Evolutionary conservation across 2,329 filamentous ascomycete genomes (phyloP).

Genomic region (Hymenoscyphus salicellus): DNA sequence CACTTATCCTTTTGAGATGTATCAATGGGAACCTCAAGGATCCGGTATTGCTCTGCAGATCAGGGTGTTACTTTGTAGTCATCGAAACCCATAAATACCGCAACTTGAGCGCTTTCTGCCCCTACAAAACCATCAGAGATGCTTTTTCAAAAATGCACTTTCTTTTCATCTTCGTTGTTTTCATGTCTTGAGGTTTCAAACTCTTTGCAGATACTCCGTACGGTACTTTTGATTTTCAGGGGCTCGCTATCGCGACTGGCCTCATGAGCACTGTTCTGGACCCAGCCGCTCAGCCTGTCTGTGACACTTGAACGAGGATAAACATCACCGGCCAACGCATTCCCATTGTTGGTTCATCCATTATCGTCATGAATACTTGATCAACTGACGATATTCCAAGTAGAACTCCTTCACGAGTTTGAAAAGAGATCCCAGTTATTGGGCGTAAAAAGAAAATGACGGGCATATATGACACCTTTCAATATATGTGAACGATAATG

Average conservation of each 20-base stretch:
- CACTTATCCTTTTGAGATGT: slow-evolving; percentile 5
- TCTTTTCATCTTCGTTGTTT: neutral
- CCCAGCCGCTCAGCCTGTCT: neutral
- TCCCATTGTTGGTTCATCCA: neutral
- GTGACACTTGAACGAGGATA: neutral
- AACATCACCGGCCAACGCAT: neutral
- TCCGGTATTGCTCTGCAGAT: neutral
- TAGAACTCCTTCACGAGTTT: neutral
- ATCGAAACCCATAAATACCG: neutral
- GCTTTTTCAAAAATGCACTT: neutral
- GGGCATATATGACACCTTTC: neutral
- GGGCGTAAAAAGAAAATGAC: neutral
- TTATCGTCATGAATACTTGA: neutral
- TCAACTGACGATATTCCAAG: neutral
- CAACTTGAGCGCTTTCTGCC: slow-evolving; percentile 2
- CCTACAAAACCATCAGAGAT: neutral
- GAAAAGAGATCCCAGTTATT: neutral
- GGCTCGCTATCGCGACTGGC: neutral
- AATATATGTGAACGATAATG: neutral
- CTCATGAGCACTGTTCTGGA: neutral
- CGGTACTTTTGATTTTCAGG: neutral
- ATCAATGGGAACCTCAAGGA: neutral
- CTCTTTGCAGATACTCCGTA: neutral
- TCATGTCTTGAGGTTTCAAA: neutral
- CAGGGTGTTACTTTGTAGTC: slow-evolving; percentile 1